Evolutionary conservation across 2,329 filamentous ascomycete species (phyloP), one percentile per base, ranked within the genome.

Genomic region (Phaeosphaeriaceae sp.): DNA sequence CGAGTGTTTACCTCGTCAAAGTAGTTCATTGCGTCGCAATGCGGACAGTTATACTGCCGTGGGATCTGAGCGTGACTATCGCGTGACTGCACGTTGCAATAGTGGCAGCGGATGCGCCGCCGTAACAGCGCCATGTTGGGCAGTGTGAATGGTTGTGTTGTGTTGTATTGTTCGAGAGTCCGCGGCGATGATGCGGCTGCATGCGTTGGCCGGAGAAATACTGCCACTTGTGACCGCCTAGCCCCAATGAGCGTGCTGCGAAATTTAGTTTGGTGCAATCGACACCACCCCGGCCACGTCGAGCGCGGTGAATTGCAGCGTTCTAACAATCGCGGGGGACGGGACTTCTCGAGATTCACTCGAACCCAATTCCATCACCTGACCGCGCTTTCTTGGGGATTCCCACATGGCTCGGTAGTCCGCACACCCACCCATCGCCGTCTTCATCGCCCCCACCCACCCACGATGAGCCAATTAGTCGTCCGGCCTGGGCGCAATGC

Each of bases 11-110:
- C 93, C 82, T 94, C 85, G 75, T 99, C 95, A 30, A 97, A 83
- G 80, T 92, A 91, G 78, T 98, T 99, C 59, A 90, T 88, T 19
- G 94, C 91, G 70, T 95, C 91, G 82, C 95, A 99, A 61, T 86
- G 82, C 21, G 85, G 80, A 78, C 77, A 77, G 22, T 66, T 55
- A 58, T 69, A 77, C 26, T 60, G 58, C 11, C 58, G 61, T 9
- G 71, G 65, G 43, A 72, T 58, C 15, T 69, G 69, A 8, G 61
- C 48, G 10, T 70, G 59, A 24, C 61, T 55, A 28, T 71, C 69
- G 15, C 63, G 66, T 40, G 71, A 70, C 51, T 64, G 60, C 24
- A 58, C 47, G 30, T 72, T 74, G 65, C 75, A 78, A 55, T 75
- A 77, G 53, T 73, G 73, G 48, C 75, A 78, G 63, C 71, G 72